Percentiles rank a stretch among this genome's conserved stretches.
Conservation (phyloP, 2,329 filamentous ascomycete species). For the Fusarium sp. region DNA sequence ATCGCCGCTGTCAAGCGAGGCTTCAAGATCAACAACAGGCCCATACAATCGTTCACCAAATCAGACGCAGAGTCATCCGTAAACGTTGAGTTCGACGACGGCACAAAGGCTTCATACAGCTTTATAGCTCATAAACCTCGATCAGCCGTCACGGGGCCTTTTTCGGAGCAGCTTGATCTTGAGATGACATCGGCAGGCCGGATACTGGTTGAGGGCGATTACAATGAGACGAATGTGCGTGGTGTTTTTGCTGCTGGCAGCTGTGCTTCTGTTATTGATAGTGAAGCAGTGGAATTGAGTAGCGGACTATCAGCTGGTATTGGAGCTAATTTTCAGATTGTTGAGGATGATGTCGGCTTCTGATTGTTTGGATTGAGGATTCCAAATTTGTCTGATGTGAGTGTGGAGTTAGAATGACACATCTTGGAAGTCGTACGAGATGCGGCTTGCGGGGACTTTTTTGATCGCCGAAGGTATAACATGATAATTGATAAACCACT, state of each 20-base stretch:
- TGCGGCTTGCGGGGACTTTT: neutral
- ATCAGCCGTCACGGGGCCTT: fast-evolving
- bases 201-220: neutral
- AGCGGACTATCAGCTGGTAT: neutral
- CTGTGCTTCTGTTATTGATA: neutral
- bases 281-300: fast-evolving
- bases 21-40: neutral
- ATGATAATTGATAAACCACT: neutral
- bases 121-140: neutral
- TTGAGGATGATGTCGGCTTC: neutral
- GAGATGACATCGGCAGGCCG: neutral
- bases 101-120: fast-evolving
- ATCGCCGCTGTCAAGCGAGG: fast-evolving
- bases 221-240: neutral
- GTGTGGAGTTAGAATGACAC: neutral
- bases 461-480: neutral
- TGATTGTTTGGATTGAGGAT: fast-evolving
- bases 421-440: fast-evolving
- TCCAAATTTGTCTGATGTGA: neutral
- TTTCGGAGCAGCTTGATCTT: neutral
- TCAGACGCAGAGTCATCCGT: neutral
- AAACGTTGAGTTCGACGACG: neutral
- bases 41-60: neutral
- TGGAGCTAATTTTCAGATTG: conserved; percentile 8
- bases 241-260: neutral